phyloP scores from a whole-genome alignment of 352 stramenopile genomes.

The Phytophthora brassicae region DNA sequence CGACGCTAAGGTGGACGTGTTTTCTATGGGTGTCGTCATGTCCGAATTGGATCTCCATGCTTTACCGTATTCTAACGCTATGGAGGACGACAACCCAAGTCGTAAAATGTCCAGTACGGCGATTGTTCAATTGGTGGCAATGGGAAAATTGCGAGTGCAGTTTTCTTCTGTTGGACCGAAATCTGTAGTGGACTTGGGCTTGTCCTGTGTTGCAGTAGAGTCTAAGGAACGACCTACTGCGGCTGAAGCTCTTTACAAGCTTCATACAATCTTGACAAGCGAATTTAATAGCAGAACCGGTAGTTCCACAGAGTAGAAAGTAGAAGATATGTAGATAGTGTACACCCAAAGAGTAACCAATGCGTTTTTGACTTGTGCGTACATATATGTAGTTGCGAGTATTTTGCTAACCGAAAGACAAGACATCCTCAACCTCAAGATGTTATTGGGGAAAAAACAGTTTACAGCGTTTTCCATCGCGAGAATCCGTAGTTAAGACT shows the following conservation, averaged over 20 bases:
- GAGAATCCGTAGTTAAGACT: slow-evolving; percentile 7
- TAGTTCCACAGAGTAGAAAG: slow-evolving; percentile 12
- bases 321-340: slow-evolving; percentile 12
- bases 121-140: slow-evolving; percentile 44
- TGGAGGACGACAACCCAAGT: slow-evolving; percentile 20
- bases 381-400: too few species aligned
- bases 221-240: slow-evolving; percentile 33
- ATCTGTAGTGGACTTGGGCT: slow-evolving; percentile 20
- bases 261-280: slow-evolving; percentile 33
- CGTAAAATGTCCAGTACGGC: slow-evolving; percentile 35
- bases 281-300: slow-evolving; percentile 14
- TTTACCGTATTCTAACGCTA: slow-evolving; percentile 27
- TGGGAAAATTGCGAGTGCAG: slow-evolving; percentile 35
- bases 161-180: slow-evolving; percentile 24
- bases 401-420: too few species aligned
- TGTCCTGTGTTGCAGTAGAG: slow-evolving; percentile 38
- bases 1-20: slow-evolving; percentile 34
- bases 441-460: too few species aligned
- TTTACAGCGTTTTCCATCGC: too few species aligned
- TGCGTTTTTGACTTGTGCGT: too few species aligned
- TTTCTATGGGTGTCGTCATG: slow-evolving; percentile 33
- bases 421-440: too few species aligned
- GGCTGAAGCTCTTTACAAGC: slow-evolving; percentile 37
- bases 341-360: neutral
- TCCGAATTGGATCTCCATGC: slow-evolving; percentile 32